These are phyloP conservation scores for Desmodesmus armatus DNA, from an alignment of 139 green algal species.

Conservation along the genomic window DNA sequence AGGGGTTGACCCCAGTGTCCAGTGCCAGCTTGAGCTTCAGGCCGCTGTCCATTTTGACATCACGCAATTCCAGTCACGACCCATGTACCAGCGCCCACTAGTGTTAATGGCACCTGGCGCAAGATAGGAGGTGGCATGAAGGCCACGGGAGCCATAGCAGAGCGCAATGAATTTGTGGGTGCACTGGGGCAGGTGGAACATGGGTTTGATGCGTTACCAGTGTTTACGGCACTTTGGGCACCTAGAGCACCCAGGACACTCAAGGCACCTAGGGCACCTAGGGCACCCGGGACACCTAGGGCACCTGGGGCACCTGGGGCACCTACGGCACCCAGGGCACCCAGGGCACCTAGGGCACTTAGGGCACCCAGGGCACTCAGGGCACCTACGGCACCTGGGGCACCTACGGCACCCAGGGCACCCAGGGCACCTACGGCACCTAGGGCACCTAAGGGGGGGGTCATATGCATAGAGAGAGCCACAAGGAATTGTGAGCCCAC, in stretches of 20 bases:
- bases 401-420: no score
- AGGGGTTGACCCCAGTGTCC: slow-evolving; percentile 89
- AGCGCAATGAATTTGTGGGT: neutral
- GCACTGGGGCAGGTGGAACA: neutral
- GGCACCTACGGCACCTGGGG: no score
- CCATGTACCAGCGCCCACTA: slow-evolving; percentile 62
- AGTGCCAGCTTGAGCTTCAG: slow-evolving; percentile 69
- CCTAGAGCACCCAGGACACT: no score
- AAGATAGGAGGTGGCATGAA: neutral
- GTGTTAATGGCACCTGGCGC: slow-evolving; percentile 38
- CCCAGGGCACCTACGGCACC: no score
- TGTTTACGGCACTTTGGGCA: no score
- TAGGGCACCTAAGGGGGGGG: neutral
- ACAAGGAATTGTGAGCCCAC: no score
- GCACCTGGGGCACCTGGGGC: no score
- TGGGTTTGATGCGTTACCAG: neutral
- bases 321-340: no score
- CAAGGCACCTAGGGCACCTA: no score
- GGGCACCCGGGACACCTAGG: no score
- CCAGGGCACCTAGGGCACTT: no score
- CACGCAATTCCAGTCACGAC: slow-evolving; percentile 88
- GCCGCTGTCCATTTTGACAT: slow-evolving; percentile 92
- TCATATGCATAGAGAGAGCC: neutral
- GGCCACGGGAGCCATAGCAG: slow-evolving; percentile 12
- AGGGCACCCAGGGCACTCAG: no score